phyloP scores from a whole-genome alignment of 257 asterid genomes.

The Scutellaria minor region DNA sequence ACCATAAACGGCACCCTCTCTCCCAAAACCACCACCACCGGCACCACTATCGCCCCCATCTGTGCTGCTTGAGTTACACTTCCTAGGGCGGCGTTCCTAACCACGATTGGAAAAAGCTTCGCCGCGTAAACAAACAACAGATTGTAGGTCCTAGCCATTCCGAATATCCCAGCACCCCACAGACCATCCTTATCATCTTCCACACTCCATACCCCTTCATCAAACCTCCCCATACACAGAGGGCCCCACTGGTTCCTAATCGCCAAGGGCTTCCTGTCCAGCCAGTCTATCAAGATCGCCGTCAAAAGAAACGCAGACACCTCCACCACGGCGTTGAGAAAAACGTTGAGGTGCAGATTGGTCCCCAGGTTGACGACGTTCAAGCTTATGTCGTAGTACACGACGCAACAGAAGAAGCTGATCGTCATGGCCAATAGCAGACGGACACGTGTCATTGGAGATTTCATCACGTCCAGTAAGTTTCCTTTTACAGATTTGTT shows the following conservation, averaged over 20 bases:
- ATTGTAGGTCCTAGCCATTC: constrained; percentile 93
- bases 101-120: constrained; percentile 87
- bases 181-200: constrained; percentile 27
- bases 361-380: constrained; percentile 87
- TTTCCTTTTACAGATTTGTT: too few relatives aligned
- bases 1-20: constrained; percentile 65
- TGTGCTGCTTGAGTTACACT: constrained; percentile 81
- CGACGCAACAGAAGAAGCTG: constrained; percentile 74
- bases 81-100: constrained; percentile 82
- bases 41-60: constrained; percentile 82
- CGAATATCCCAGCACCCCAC: constrained; percentile 66
- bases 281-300: constrained; percentile 58
- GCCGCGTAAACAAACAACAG: constrained; percentile 69
- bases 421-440: constrained; percentile 66
- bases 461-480: constrained; percentile 52
- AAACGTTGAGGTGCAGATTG: constrained; percentile 71
- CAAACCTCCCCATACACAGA: constrained; percentile 61
- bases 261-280: constrained; percentile 75
- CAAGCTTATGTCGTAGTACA: constrained; percentile 81
- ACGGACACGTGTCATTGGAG: constrained; percentile 62
- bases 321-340: constrained; percentile 75
- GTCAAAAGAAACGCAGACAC: constrained; percentile 79
- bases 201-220: constrained; percentile 34
- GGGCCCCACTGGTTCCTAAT: constrained; percentile 74
- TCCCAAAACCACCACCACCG: constrained; percentile 76